Conservation (phyloP, 1,284 basidiomycete genomes). For the Marasmius sp. region DNA sequence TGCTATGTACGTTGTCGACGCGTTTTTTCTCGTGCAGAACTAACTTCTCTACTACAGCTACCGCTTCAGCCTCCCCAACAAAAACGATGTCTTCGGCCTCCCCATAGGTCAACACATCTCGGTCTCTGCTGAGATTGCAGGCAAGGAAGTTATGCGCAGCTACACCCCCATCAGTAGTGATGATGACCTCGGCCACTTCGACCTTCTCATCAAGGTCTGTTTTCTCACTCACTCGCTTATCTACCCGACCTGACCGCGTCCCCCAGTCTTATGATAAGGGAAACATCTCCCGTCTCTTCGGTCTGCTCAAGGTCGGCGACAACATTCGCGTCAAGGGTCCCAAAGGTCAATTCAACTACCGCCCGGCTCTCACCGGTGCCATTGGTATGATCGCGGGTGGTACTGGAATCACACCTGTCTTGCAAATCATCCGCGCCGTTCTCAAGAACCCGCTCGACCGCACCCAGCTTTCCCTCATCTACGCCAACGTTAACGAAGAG, state of each 20-base stretch:
- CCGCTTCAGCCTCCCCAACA: slow-evolving; percentile 81
- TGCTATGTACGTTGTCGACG: slow-evolving; percentile 64
- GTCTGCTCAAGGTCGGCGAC: slow-evolving; percentile 81
- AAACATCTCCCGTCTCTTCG: slow-evolving; percentile 89
- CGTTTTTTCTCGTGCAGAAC: slow-evolving; percentile 6
- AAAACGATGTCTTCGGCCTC: slow-evolving; percentile 81
- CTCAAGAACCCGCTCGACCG: slow-evolving; percentile 85
- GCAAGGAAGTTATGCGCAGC: slow-evolving; percentile 86
- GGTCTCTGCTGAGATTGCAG: slow-evolving; percentile 86
- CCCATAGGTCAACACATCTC: slow-evolving; percentile 98
- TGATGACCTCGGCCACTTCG: slow-evolving; percentile 91
- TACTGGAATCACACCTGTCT: slow-evolving; percentile 97
- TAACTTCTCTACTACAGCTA: slow-evolving; percentile 55
- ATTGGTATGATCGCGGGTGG: slow-evolving; percentile 97
- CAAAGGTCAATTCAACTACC: slow-evolving; percentile 90
- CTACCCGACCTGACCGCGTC: neutral
- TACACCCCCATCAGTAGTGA: slow-evolving; percentile 96
- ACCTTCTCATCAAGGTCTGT: slow-evolving; percentile 91
- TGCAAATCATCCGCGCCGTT: slow-evolving; percentile 91
- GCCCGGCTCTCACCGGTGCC: slow-evolving; percentile 64
- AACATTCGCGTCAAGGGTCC: slow-evolving; percentile 91
- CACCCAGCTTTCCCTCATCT: slow-evolving; percentile 86
- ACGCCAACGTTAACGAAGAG: slow-evolving; percentile 90
- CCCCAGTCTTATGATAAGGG: slow-evolving; percentile 91
- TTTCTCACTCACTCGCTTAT: neutral